Base-by-base conservation (phyloP, 208 protist genomes). In the Wallacemonas collosoma region DNA sequence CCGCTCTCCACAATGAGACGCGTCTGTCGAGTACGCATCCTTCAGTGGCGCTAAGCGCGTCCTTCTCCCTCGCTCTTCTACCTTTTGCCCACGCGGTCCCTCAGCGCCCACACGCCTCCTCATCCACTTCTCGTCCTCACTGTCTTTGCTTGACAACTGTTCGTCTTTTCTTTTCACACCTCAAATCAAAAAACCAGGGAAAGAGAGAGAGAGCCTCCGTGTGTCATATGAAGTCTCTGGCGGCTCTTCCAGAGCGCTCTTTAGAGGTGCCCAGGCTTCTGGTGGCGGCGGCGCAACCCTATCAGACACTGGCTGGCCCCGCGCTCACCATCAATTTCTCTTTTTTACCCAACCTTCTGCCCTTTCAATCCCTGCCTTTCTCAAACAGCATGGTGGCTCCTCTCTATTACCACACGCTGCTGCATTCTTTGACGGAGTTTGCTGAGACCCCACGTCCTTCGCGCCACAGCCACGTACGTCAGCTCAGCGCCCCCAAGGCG, bases 371-470 rank as follows among this genome's bases (percentile, higher is more conserved):
- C 11, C 62, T 81, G 0, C 79, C 87, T 36, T 91, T 96, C 74
- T 75, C 53, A 53, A 80, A 86, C 62, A 66, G 72, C 44, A 74
- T 72, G 0, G 71, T 92, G 1, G 71, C 83, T 1, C 78, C 79
- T 9, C 38, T 91, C 35, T 96, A 96, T 72, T 90, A 85, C 54
- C 86, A 93, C 83, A 81, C 88, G 14, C 82, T 94, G 40, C 77
- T 96, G 56, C 81, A 90, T 73, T 83, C 83, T 38, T 79, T 96
- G 45, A 88, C 88, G 9, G 86, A 93, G 81, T 95, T 94, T 60
- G 79, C 86, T 14, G 84, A 87, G 70, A 91, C 88, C 3, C 85
- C 91, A 63, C 82, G 87, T 11, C 72, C 81, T 2, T 71, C 84
- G 51, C 81, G 73, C 3, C 65, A 78, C 17, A 91, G 78, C 39